A percentile compares a stretch with the other conserved stretches of the same genome.
Conservation (phyloP, 352 stramenopile genomes). For the Phytophthora ohioensis region DNA sequence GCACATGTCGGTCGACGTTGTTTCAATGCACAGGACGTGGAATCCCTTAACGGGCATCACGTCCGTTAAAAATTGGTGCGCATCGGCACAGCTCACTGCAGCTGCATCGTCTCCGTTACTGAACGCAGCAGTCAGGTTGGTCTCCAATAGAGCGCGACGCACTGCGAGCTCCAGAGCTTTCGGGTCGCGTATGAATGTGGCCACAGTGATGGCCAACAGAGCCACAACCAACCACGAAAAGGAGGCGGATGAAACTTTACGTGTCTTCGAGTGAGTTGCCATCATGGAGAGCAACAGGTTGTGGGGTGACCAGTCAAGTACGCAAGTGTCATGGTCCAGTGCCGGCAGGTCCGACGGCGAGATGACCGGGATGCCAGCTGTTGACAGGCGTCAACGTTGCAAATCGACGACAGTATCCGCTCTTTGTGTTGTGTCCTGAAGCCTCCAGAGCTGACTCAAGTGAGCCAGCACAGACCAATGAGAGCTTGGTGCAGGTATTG, state of each 20-base stretch:
- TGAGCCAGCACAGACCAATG: no score
- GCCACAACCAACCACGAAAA: constrained; percentile 29
- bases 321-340: no score
- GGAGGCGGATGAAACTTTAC: constrained; percentile 1
- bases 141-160: constrained; percentile 12
- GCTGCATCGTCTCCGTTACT: background rate
- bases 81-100: constrained; percentile 45
- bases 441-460: no score
- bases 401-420: background rate
- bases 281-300: background rate
- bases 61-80: constrained; percentile 62
- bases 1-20: constrained; percentile 53
- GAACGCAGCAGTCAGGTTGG: background rate
- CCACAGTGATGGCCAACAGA: constrained; percentile 28
- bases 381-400: constrained; percentile 1
- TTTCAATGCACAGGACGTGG: constrained; percentile 72
- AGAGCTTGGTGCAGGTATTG: no score
- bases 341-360: constrained; percentile 2
- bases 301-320: background rate
- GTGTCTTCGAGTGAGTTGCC: background rate
- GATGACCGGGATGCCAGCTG: constrained; percentile 16
- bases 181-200: constrained; percentile 28
- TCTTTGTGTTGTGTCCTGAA: no score
- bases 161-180: constrained; percentile 22
- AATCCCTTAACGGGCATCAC: constrained; percentile 71